These are phyloP conservation scores for Aspergillus thermomutatus DNA, from an alignment of 2,329 filamentous ascomycete genomes.

Conservation along the genomic window DNA sequence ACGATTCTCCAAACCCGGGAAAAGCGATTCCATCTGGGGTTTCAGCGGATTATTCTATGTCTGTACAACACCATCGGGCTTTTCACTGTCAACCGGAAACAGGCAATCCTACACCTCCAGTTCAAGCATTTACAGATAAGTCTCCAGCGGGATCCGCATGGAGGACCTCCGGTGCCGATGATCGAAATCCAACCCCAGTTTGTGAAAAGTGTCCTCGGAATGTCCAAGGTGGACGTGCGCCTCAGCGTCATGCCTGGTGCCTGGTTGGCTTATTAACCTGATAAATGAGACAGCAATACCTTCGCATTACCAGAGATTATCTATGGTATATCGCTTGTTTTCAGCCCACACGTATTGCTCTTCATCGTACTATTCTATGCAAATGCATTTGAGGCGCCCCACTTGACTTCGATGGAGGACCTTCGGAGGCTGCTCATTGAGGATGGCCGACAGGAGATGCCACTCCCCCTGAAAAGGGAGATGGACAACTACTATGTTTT, in stretches of 20 bases:
- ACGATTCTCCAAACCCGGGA: constrained; percentile 17
- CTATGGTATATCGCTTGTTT: too few relatives aligned
- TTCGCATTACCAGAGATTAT: too few relatives aligned
- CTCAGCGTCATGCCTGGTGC: not conserved
- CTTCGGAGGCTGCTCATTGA: constrained; percentile 17
- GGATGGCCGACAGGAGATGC: constrained; percentile 15
- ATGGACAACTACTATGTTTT: constrained; percentile 25
- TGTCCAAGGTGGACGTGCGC: constrained; percentile 18
- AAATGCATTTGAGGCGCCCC: constrained; percentile 18
- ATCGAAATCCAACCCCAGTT: constrained; percentile 19
- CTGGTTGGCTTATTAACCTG: constrained; percentile 5
- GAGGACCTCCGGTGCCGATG: constrained; percentile 13
- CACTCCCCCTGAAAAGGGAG: constrained; percentile 17
- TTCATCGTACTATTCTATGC: constrained; percentile 21
- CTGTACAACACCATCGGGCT: constrained; percentile 21
- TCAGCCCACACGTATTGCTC: constrained; percentile 15
- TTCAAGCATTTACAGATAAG: constrained; percentile 19
- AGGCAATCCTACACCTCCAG: constrained; percentile 15
- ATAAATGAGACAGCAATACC: constrained; percentile 10
- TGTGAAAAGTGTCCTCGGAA: constrained; percentile 21
- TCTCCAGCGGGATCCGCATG: constrained; percentile 17
- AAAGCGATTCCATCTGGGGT: constrained; percentile 18
- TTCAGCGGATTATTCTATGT: constrained; percentile 20
- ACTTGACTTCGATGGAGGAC: constrained; percentile 21
- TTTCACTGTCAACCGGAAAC: constrained; percentile 20